These are phyloP conservation scores for Auxenochlorella pyrenoidosa DNA, from an alignment of 139 green algal species.

Conservation along the genomic window DNA sequence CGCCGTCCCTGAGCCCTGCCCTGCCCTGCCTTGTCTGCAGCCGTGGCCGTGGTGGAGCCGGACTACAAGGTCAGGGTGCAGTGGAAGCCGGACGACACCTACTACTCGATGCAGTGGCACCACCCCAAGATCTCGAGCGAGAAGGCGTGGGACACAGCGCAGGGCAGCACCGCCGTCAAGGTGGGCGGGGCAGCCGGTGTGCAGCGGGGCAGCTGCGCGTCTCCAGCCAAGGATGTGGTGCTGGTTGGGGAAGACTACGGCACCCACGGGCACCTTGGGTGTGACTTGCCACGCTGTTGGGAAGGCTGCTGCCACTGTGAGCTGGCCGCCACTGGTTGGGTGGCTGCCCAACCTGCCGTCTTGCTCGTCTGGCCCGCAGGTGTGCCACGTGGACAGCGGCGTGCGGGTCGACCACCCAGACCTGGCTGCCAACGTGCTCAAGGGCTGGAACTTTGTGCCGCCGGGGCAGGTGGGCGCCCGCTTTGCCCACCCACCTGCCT, in stretches of 20 bases:
- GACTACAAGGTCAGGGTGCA: slow-evolving; percentile 41
- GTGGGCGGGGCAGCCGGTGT: slow-evolving; percentile 38
- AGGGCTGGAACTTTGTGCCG: slow-evolving; percentile 40
- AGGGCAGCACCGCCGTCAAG: slow-evolving; percentile 45
- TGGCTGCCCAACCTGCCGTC: no score
- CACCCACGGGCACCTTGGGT: no score
- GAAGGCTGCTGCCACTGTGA: no score
- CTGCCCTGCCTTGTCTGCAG: background rate
- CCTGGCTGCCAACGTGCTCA: slow-evolving; percentile 9
- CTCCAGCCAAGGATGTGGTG: no score
- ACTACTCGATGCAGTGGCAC: slow-evolving; percentile 48
- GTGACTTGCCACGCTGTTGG: no score
- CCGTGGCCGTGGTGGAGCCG: slow-evolving; percentile 41
- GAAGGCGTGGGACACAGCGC: slow-evolving; percentile 37
- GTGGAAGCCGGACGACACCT: slow-evolving; percentile 34
- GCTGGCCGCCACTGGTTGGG: no score
- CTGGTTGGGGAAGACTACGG: no score
- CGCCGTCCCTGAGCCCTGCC: background rate
- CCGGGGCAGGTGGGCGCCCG: background rate
- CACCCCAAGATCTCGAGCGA: slow-evolving; percentile 11
- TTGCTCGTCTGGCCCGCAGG: slow-evolving; percentile 19
- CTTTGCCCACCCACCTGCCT: no score
- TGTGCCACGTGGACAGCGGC: slow-evolving; percentile 39
- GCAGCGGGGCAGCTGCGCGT: no score
- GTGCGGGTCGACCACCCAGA: slow-evolving; percentile 34